Evolutionary conservation across 208 protist genomes (phyloP).

Genomic region (Trypanosoma melophagium): DNA sequence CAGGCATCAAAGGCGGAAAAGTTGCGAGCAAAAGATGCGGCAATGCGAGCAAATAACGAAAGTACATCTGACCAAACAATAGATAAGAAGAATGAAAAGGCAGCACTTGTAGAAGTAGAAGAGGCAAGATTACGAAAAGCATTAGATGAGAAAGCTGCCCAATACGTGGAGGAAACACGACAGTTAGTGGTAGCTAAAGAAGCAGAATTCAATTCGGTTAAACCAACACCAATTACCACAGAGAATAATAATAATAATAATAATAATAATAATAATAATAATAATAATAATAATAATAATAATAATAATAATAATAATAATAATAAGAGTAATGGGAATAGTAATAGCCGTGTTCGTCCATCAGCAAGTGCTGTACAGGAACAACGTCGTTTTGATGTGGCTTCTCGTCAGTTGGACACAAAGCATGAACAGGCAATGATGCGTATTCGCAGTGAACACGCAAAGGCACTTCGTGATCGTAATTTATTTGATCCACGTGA

Average conservation of each 20-base stretch:
- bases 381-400: slow-evolving; percentile 21
- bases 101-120: slow-evolving; percentile 8
- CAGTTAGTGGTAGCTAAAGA: slow-evolving; percentile 10
- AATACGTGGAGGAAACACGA: slow-evolving; percentile 24
- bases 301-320: too few species aligned
- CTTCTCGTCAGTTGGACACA: slow-evolving; percentile 48
- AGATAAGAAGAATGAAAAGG: not conserved
- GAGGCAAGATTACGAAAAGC: slow-evolving; percentile 13
- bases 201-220: not conserved
- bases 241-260: not conserved
- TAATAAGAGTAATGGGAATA: too few species aligned
- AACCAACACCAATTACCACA: not conserved
- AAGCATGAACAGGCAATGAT: slow-evolving; percentile 50
- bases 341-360: not conserved
- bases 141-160: slow-evolving; percentile 14
- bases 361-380: slow-evolving; percentile 2
- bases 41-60: too few species aligned
- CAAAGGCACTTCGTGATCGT: slow-evolving; percentile 30
- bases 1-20: not conserved
- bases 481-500: slow-evolving; percentile 39
- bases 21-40: not conserved
- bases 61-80: too few species aligned
- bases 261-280: not conserved
- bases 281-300: not conserved
- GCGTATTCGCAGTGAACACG: slow-evolving; percentile 38